Percentiles rank a stretch among this genome's conserved stretches.
Evolutionary conservation across 495 filamentous ascomycete species (phyloP).

Genomic region (Lasiosphaeria miniovina): DNA sequence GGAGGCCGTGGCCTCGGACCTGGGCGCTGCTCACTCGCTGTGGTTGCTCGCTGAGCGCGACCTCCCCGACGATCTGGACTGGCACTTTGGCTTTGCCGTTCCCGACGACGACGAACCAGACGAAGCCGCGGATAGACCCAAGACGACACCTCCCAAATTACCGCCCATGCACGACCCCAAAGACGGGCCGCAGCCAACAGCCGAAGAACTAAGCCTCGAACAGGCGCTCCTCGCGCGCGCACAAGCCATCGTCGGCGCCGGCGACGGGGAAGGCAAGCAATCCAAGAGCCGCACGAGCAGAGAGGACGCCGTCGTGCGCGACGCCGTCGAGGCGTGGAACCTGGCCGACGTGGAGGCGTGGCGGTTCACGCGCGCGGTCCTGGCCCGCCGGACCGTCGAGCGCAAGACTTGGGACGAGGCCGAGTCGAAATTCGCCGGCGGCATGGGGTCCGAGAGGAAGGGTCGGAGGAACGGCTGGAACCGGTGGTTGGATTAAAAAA

Average conservation of each 20-base stretch:
- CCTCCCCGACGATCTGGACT: slow-evolving; percentile 68
- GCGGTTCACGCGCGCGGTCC: slow-evolving; percentile 78
- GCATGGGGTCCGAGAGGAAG: slow-evolving; percentile 39
- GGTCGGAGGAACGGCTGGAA: slow-evolving; percentile 22
- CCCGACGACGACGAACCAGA: slow-evolving; percentile 49
- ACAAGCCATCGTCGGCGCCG: slow-evolving; percentile 45
- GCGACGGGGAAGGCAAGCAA: neutral
- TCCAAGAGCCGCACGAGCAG: slow-evolving; percentile 12
- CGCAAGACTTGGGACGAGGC: slow-evolving; percentile 66
- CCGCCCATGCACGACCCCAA: slow-evolving; percentile 36
- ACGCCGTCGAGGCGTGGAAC: slow-evolving; percentile 86
- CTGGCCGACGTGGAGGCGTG: slow-evolving; percentile 89
- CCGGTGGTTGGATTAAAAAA: slow-evolving; percentile 17
- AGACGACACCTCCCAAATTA: too few species aligned
- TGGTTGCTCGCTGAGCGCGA: slow-evolving; percentile 78
- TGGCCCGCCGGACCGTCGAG: slow-evolving; percentile 58
- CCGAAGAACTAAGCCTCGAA: slow-evolving; percentile 53
- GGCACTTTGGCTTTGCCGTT: slow-evolving; percentile 83
- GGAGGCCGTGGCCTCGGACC: slow-evolving; percentile 69
- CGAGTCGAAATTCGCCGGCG: slow-evolving; percentile 61
- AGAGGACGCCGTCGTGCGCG: slow-evolving; percentile 42
- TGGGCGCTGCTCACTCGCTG: slow-evolving; percentile 55
- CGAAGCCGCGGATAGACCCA: slow-evolving; percentile 42
- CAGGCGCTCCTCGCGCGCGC: slow-evolving; percentile 61
- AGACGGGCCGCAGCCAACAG: slow-evolving; percentile 48